phyloP scores from a whole-genome alignment of 176 grass and related monocot species.

The Carex myosuroides region DNA sequence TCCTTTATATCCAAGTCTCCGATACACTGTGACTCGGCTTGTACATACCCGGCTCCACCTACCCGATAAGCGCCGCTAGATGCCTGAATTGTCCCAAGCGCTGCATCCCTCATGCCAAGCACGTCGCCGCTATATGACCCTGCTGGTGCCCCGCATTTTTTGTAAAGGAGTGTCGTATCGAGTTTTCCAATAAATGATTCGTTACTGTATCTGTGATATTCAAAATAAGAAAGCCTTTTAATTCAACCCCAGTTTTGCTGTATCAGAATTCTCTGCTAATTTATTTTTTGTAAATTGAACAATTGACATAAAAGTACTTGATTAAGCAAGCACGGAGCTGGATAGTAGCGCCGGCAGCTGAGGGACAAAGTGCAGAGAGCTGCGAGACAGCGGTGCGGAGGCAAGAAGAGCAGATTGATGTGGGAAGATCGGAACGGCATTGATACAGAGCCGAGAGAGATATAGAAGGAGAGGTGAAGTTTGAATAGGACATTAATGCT shows the following conservation, averaged over 20 bases:
- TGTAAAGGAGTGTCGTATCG: slow-evolving; percentile 67
- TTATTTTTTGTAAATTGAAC: background rate
- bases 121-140: slow-evolving; percentile 15
- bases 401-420: slow-evolving; percentile 49
- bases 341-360: slow-evolving; percentile 41
- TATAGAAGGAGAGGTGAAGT: slow-evolving; percentile 35
- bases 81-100: slow-evolving; percentile 47
- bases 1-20: slow-evolving; percentile 56
- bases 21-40: slow-evolving; percentile 88
- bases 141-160: slow-evolving; percentile 59
- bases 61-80: slow-evolving; percentile 43
- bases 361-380: slow-evolving; percentile 51
- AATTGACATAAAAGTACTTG: background rate
- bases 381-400: slow-evolving; percentile 41
- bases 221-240: background rate
- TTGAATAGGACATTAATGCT: slow-evolving; percentile 33
- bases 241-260: background rate
- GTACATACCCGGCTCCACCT: slow-evolving; percentile 58
- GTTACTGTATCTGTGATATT: slow-evolving; percentile 52
- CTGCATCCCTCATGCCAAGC: slow-evolving; percentile 48
- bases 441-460: slow-evolving; percentile 48
- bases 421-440: slow-evolving; percentile 71
- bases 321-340: slow-evolving; percentile 93
- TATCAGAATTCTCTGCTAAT: background rate
- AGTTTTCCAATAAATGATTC: slow-evolving; percentile 68